These are phyloP conservation scores for Annulohypoxylon truncatum DNA, from an alignment of 2,329 filamentous ascomycete species.

Conservation along the genomic window DNA sequence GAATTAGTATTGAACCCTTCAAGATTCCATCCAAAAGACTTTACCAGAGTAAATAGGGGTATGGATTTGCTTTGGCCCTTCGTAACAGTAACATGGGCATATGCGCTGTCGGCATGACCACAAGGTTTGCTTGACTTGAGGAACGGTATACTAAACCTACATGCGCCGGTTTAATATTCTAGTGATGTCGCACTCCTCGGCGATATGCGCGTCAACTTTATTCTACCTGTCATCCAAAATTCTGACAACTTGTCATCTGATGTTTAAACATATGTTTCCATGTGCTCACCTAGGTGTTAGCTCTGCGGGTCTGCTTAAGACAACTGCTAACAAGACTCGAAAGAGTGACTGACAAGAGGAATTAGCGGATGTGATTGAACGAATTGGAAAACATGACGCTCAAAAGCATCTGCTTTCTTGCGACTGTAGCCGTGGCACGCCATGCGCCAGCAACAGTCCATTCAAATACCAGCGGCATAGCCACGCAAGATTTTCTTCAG, in stretches of 20 bases:
- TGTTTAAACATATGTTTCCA: slow-evolving; percentile 23
- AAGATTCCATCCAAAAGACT: too few relatives aligned
- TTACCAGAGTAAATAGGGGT: too few relatives aligned
- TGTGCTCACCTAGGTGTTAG: neutral
- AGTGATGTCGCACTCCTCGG: slow-evolving; percentile 15
- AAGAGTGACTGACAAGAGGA: neutral
- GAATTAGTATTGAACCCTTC: too few relatives aligned
- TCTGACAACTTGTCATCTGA: slow-evolving; percentile 26
- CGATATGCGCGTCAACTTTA: slow-evolving; percentile 23
- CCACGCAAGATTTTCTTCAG: slow-evolving; percentile 33
- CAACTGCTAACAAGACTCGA: neutral
- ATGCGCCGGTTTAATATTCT: slow-evolving; percentile 15
- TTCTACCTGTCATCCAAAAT: slow-evolving; percentile 25
- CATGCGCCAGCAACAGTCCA: slow-evolving; percentile 19
- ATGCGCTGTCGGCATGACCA: neutral
- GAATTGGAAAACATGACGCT: slow-evolving; percentile 8
- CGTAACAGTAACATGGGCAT: neutral
- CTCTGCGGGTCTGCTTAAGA: neutral
- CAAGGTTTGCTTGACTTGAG: slow-evolving; percentile 1
- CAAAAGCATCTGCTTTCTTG: slow-evolving; percentile 7
- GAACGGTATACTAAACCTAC: slow-evolving; percentile 8
- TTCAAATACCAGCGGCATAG: slow-evolving; percentile 24
- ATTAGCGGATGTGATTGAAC: neutral
- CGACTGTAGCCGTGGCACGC: slow-evolving; percentile 10
- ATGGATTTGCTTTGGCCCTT: neutral